Base-by-base conservation (phyloP, 2,329 filamentous ascomycete species). In the Moelleriella libera region DNA sequence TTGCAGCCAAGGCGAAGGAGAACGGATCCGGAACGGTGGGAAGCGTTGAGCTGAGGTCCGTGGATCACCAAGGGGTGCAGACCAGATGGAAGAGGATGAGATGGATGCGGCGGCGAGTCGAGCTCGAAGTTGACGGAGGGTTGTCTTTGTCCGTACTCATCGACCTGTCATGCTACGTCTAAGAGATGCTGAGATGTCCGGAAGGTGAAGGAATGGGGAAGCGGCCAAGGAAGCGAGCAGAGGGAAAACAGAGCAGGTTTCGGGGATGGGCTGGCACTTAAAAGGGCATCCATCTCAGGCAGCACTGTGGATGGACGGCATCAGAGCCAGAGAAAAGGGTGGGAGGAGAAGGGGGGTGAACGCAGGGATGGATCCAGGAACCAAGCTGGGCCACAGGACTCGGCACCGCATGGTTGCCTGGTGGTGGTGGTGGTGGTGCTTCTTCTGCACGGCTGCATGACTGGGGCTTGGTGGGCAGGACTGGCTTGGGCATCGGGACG, bases 201-300 rank as follows among this genome's bases (percentile, higher is more conserved):
- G 34, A 9, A 4, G 34, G 8, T 44, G 43, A 45, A 28, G 30
- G 9, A 21, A 28, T 47, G 12, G 14, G 30, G 37, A 12, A 30
- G 44, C 21, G 31, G 11, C 12, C 2, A 30, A 32, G 31, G 30
- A 8, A 34, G 21, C 21, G 21, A 21, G 21, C 21, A 21, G 21
- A 21, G 21, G 21, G 21, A 21, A 21, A 21, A 3, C 21, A 21
- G 30, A n/a, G 6, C 12, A 14, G 41, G 21, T 41, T 28, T 10
- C 37, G 46, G 48, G 50, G 45, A 49, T 2, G 10, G 9, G 48
- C 43, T 45, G 10, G 43, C 30, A 30, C 47, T 50, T 50, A 45
- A 51, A 48, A 46, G 47, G 47, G 47, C 41, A 46, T 46, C 49
- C 5, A 48, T 40, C 31, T 45, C 44, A 45, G 43, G 42, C 43